These are phyloP conservation scores for Populus ilicifolia DNA, from an alignment of 345 rosid species.

Conservation along the genomic window DNA sequence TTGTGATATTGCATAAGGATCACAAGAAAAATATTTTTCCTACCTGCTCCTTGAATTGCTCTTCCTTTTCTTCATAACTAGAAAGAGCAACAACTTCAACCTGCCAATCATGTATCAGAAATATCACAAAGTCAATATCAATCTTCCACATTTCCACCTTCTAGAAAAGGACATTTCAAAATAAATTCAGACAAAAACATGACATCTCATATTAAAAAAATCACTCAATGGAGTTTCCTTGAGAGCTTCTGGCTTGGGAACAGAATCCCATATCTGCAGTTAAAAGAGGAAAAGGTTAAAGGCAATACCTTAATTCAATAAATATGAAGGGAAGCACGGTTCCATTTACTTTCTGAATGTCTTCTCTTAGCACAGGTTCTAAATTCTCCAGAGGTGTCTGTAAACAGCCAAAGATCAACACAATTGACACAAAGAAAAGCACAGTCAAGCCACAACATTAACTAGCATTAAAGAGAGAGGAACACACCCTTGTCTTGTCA, in stretches of 20 bases:
- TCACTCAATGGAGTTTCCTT: constrained; percentile 89
- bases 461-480: neutral
- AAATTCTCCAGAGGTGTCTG: constrained; percentile 95
- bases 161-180: neutral
- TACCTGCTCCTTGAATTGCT: constrained; percentile 96
- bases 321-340: constrained; percentile 17
- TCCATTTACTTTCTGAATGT: constrained; percentile 78
- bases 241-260: constrained; percentile 93
- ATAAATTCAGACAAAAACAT: constrained; percentile 1
- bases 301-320: neutral
- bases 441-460: neutral
- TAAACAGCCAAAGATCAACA: constrained; percentile 21
- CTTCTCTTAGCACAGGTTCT: constrained; percentile 94
- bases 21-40: neutral
- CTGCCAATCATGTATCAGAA: constrained; percentile 36
- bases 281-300: constrained; percentile 12
- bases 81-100: constrained; percentile 96
- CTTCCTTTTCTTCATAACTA: constrained; percentile 98
- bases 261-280: constrained; percentile 93
- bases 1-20: neutral
- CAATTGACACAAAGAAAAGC: neutral
- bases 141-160: neutral
- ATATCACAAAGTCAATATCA: constrained; percentile 4
- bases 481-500: constrained; percentile 87
- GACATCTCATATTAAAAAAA: constrained; percentile 76